These are phyloP conservation scores for Lojkania enalia DNA, from an alignment of 2,329 filamentous ascomycete species.

Conservation along the genomic window DNA sequence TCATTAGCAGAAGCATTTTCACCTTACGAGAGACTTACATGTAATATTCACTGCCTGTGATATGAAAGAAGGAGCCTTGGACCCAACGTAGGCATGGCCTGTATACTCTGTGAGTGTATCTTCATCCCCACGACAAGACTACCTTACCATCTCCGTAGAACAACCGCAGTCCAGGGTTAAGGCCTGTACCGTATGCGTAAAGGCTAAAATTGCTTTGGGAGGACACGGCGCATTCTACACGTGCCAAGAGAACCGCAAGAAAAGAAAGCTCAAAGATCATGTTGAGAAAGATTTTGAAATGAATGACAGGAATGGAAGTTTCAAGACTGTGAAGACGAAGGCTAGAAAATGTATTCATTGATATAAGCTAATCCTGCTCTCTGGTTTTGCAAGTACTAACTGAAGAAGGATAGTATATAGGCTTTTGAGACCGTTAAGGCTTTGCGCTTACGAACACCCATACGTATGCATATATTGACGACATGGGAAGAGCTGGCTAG, in stretches of 20 bases:
- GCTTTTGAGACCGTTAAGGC: no score
- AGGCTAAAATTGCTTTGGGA: slow-evolving; percentile 24
- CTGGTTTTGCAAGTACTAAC: no score
- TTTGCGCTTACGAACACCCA: no score
- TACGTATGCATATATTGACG: no score
- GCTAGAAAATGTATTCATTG: no score
- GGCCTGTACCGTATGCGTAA: slow-evolving; percentile 34
- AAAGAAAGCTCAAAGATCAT: slow-evolving; percentile 15
- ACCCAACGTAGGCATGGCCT: slow-evolving; percentile 42
- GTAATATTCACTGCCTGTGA: slow-evolving; percentile 34
- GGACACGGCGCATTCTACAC: slow-evolving; percentile 7
- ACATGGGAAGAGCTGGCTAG: no score
- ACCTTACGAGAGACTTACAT: slow-evolving; percentile 16
- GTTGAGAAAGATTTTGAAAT: slow-evolving; percentile 9
- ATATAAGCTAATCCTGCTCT: no score
- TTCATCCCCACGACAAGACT: neutral
- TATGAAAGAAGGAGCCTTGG: slow-evolving; percentile 15
- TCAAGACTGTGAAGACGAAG: no score
- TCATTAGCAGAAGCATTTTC: slow-evolving; percentile 2
- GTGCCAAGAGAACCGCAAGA: slow-evolving; percentile 9
- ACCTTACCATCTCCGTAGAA: slow-evolving; percentile 41
- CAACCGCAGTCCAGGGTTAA: slow-evolving; percentile 31
- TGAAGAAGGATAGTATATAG: no score
- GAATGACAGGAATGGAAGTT: slow-evolving; percentile 5
- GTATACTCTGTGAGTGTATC: slow-evolving; percentile 3